Conservation (phyloP, 495 filamentous ascomycete genomes). For the Neurospora sp. region DNA sequence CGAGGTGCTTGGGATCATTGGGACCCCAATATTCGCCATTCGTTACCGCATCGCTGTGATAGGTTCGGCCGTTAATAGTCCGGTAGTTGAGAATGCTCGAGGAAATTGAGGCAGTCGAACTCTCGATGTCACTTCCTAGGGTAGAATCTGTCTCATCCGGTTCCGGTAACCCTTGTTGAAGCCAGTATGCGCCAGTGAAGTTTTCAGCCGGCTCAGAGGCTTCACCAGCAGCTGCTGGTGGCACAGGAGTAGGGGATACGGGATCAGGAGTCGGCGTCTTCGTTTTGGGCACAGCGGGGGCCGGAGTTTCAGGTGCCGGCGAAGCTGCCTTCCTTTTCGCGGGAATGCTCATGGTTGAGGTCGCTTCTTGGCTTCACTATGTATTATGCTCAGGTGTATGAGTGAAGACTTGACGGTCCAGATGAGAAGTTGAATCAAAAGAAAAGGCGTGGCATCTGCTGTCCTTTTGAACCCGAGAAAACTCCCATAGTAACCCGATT, state of each 20-base stretch:
- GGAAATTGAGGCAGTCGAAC: constrained; percentile 31
- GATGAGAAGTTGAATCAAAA: not conserved
- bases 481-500: not conserved
- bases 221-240: not conserved
- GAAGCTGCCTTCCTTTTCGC: not conserved
- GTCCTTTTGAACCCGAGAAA: not conserved
- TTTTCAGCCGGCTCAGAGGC: not conserved
- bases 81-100: constrained; percentile 34
- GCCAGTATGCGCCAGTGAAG: not conserved
- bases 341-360: not conserved
- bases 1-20: not conserved
- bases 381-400: not conserved
- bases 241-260: not conserved
- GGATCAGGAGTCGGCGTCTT: not conserved
- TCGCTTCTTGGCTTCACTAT: not conserved
- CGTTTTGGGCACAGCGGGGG: not conserved
- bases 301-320: not conserved
- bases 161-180: not conserved
- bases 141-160: not conserved
- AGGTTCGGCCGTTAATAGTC: constrained; percentile 27
- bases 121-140: not conserved
- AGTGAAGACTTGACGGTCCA: not conserved
- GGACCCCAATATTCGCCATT: not conserved
- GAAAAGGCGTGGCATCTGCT: not conserved
- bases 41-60: constrained; percentile 13